phyloP scores from a whole-genome alignment of 148 eudicot genomes.

The Rhododendron henanense region DNA sequence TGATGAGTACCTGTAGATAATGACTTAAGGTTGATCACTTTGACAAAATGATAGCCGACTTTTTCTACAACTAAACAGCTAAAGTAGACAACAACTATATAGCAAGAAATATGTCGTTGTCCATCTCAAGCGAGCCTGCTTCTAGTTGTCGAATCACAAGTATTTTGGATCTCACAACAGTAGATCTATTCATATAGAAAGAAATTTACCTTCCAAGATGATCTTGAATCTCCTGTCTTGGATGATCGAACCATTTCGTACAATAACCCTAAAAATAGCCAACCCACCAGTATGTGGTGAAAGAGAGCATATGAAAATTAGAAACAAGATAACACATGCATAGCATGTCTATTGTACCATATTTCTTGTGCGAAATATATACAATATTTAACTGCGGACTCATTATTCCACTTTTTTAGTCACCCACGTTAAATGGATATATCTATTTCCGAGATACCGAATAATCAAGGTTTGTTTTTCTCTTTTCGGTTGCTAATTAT shows the following conservation, averaged over 20 bases:
- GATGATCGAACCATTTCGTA: constrained; percentile 78
- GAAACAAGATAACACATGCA: neutral
- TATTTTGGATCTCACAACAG: neutral
- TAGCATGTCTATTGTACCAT: neutral
- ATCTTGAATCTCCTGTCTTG: constrained; percentile 46
- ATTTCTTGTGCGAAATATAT: neutral
- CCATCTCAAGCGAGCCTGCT: neutral
- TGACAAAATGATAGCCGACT: neutral
- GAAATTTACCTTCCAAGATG: constrained; percentile 76
- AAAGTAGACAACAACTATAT: neutral
- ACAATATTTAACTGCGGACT: neutral
- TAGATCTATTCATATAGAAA: neutral
- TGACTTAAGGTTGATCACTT: neutral
- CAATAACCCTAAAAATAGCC: constrained; percentile 59
- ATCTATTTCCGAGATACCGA: neutral
- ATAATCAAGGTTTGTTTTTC: neutral
- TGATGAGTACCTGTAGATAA: constrained; percentile 73
- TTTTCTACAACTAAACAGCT: neutral
- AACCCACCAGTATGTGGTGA: neutral
- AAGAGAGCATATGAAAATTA: neutral
- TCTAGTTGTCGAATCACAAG: neutral
- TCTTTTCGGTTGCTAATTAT: neutral
- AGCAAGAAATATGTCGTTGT: neutral
- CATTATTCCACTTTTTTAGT: neutral
- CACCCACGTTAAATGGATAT: neutral